Evolutionary conservation across 2,329 filamentous ascomycete species (phyloP).

Genomic region (Cladosporium austrohemisphaericum): DNA sequence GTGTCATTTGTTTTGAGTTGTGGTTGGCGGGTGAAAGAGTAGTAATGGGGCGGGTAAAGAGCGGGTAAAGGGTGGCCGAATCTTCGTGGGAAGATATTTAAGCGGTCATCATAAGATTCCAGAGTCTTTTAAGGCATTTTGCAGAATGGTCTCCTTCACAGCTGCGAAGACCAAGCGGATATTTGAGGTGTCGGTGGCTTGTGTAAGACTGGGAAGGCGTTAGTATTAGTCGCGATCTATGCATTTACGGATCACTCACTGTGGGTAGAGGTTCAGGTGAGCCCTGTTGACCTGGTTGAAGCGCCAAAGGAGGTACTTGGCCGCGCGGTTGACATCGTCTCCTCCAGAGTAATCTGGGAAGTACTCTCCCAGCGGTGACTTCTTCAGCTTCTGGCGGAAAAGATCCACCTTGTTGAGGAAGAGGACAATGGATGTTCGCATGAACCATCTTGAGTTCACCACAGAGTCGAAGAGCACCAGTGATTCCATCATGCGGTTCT

Average conservation of each 20-base stretch:
- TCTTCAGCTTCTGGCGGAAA: constrained; percentile 88
- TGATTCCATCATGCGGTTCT: constrained; percentile 99
- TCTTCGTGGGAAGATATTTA: neutral
- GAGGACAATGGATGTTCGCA: constrained; percentile 96
- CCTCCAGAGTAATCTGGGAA: constrained; percentile 98
- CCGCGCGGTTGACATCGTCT: constrained; percentile 95
- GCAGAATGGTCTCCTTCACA: constrained; percentile 97
- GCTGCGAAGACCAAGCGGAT: constrained; percentile 96
- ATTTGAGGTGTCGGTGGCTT: constrained; percentile 98
- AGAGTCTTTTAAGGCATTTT: constrained; percentile 96
- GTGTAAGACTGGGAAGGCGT: constrained; percentile 67
- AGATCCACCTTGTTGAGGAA: constrained; percentile 99
- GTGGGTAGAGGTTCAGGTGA: constrained; percentile 93
- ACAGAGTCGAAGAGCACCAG: constrained; percentile 95
- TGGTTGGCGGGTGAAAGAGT: neutral
- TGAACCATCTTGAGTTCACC: constrained; percentile 98
- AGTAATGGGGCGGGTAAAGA: neutral
- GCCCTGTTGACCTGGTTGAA: constrained; percentile 98
- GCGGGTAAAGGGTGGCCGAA: neutral
- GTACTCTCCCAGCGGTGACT: constrained; percentile 88
- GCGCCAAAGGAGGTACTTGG: constrained; percentile 95
- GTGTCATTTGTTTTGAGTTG: neutral
- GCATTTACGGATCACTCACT: constrained; percentile 60
- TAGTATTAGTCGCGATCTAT: constrained; percentile 19
- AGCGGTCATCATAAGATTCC: constrained; percentile 66